Base-by-base conservation (phyloP, 164 flowering plant genomes). In the Vitis rotundifolia region DNA sequence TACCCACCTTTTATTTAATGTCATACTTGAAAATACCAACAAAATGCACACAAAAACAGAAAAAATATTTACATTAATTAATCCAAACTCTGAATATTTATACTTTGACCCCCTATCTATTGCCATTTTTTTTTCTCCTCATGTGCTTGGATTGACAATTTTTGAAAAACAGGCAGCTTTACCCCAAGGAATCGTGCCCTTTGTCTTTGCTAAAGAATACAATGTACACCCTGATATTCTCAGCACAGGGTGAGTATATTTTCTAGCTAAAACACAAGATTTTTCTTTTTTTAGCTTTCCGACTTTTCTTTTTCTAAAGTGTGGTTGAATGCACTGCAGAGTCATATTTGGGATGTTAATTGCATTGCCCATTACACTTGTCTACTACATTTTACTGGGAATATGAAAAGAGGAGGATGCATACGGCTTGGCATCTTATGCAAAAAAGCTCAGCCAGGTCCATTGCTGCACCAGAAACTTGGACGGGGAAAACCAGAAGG, bases 181-280 rank as follows among this genome's bases (percentile, higher is more conserved):
- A 11, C 97, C 97, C 37, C 97, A 92, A 83, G 97, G 97, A 62
- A 92, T 92, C 84, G 97, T 92, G 73, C 97, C 97, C 83, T 92
- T 92, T 82, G 97, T 91, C 70, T 90, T 90, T 66, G 95, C 95
- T 12, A 90, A 90, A 78, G 95, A 90, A 66, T 92, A 90, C 83
- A 92, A 89, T 54, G 89, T 92, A 50, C 96, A 92, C 73, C 96
- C 97, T 71, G 92, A 88, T 65, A 92, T 92, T 83, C 95, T 92
- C 63, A 92, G 97, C 84, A 92, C 97, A 10, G 89, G 66, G 89
- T 86, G 29, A 75, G 83, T 73, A 49, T 12, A 16, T 64, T 50
- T 68, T n/a, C 55, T n/a, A 5, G 3, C 6, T 49, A 58, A 44
- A n/a, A 29, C 19, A 5, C 50, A 13, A 18, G 61, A 29, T 15